These are phyloP conservation scores for Ophiosphaerella korrae DNA, from an alignment of 2,329 filamentous ascomycete genomes.

Conservation along the genomic window DNA sequence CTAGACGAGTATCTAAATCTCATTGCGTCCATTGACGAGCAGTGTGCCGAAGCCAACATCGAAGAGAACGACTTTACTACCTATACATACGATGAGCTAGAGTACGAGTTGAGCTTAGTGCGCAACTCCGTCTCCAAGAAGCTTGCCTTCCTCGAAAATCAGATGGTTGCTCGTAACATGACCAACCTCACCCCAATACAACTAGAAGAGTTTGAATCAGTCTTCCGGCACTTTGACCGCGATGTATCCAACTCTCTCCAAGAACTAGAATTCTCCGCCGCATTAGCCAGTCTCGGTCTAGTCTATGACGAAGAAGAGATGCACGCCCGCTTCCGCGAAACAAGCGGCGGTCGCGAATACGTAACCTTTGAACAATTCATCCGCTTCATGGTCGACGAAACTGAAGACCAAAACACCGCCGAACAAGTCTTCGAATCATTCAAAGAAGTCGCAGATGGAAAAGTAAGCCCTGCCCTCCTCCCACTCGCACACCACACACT, in stretches of 20 bases:
- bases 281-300: constrained; percentile 89
- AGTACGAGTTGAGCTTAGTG: constrained; percentile 90
- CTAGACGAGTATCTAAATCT: constrained; percentile 90
- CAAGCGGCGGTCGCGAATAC: constrained; percentile 75
- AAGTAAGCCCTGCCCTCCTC: constrained; percentile 57
- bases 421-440: constrained; percentile 99
- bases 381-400: constrained; percentile 98
- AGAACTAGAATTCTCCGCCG: constrained; percentile 94
- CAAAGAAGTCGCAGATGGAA: constrained; percentile 95
- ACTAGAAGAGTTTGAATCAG: constrained; percentile 96
- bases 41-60: constrained; percentile 95
- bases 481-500: constrained; percentile 4
- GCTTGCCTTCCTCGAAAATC: constrained; percentile 93
- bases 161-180: constrained; percentile 98
- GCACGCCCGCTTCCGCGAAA: constrained; percentile 91
- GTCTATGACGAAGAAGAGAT: constrained; percentile 98
- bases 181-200: constrained; percentile 98
- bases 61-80: constrained; percentile 99
- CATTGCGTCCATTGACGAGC: constrained; percentile 82
- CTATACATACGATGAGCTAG: constrained; percentile 95
- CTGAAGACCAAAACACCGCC: constrained; percentile 97
- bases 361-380: constrained; percentile 99
- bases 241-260: constrained; percentile 88
- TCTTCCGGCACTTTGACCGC: constrained; percentile 97
- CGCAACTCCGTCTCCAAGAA: constrained; percentile 95